Percentiles rank a stretch among this genome's conserved stretches.
Conservation (phyloP, 1,284 basidiomycete species). For the Tetrapyrgos nigripes region DNA sequence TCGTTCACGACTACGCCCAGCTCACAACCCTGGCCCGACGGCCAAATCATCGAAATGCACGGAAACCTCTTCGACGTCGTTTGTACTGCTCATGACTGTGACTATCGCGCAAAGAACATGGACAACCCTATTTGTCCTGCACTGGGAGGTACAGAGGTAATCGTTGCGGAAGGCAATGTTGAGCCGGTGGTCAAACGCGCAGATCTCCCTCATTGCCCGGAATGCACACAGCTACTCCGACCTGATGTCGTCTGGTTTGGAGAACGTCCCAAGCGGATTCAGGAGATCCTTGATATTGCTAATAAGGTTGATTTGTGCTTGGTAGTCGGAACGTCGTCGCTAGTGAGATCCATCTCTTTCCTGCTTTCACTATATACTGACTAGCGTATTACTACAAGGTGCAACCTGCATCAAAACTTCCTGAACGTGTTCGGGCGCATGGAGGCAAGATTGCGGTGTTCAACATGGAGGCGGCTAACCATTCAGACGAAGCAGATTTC, state of each 20-base stretch:
- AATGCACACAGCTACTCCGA: slow-evolving; percentile 47
- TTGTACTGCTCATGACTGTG: slow-evolving; percentile 43
- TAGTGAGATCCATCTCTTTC: slow-evolving; percentile 31
- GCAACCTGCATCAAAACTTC: slow-evolving; percentile 54
- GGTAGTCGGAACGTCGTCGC: slow-evolving; percentile 59
- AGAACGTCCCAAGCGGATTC: slow-evolving; percentile 42
- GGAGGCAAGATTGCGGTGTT: slow-evolving; percentile 55
- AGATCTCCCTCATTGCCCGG: slow-evolving; percentile 49
- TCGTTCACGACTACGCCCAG: no score
- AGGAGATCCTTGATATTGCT: slow-evolving; percentile 43
- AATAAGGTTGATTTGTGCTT: slow-evolving; percentile 51
- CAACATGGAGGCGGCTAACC: slow-evolving; percentile 43
- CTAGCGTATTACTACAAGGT: slow-evolving; percentile 35
- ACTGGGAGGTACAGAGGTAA: slow-evolving; percentile 46
- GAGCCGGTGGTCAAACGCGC: slow-evolving; percentile 41
- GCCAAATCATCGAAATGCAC: slow-evolving; percentile 55
- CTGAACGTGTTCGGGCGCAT: slow-evolving; percentile 37
- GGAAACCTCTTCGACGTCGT: slow-evolving; percentile 51
- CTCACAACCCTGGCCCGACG: no score
- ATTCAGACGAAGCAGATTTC: slow-evolving; percentile 40
- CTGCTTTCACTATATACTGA: background rate
- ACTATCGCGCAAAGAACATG: slow-evolving; percentile 34
- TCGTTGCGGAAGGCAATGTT: slow-evolving; percentile 31
- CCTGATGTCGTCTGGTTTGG: slow-evolving; percentile 63
- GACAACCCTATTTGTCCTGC: slow-evolving; percentile 47